Conservation (phyloP, 2,329 filamentous ascomycete genomes). For the Akanthomyces dipterigenus region DNA sequence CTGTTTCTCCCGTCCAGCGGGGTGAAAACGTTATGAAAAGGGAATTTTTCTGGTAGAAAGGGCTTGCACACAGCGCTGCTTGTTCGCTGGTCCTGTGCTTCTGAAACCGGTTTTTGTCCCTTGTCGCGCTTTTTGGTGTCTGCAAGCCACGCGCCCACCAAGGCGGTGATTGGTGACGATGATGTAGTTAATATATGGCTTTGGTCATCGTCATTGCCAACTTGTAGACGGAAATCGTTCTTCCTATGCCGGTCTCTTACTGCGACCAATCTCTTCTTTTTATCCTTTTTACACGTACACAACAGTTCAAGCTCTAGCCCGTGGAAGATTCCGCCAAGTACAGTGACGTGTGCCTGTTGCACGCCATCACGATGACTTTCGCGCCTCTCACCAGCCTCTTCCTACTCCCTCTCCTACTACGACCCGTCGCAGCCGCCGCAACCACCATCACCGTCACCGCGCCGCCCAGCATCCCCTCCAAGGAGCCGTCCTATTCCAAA, state of each 20-base stretch:
- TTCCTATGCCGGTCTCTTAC: neutral
- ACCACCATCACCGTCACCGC: conserved; percentile 27
- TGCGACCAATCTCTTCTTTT: neutral
- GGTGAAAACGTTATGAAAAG: neutral
- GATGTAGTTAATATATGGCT: conserved; percentile 4
- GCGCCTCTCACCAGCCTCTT: neutral
- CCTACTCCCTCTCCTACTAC: neutral
- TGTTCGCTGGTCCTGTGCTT: neutral
- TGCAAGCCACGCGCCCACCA: conserved; percentile 1
- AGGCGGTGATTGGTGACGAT: conserved; percentile 3
- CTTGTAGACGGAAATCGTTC: neutral
- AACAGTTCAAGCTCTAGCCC: too few relatives aligned
- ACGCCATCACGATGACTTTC: neutral
- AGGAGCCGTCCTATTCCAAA: conserved; percentile 26
- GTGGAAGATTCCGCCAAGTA: neutral
- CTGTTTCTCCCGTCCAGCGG: neutral
- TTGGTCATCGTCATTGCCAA: neutral
- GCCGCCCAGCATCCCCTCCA: conserved; percentile 27
- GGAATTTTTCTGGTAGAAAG: neutral
- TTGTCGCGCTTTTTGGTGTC: neutral
- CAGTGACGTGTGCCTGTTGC: neutral
- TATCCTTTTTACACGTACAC: too few relatives aligned
- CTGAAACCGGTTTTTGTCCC: neutral
- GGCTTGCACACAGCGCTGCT: neutral
- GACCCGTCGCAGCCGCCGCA: neutral